Evolutionary conservation across 768 basidiomycete species (phyloP), one percentile per base, ranked within the genome.

Genomic region (Rhizopogon vinicolor): DNA sequence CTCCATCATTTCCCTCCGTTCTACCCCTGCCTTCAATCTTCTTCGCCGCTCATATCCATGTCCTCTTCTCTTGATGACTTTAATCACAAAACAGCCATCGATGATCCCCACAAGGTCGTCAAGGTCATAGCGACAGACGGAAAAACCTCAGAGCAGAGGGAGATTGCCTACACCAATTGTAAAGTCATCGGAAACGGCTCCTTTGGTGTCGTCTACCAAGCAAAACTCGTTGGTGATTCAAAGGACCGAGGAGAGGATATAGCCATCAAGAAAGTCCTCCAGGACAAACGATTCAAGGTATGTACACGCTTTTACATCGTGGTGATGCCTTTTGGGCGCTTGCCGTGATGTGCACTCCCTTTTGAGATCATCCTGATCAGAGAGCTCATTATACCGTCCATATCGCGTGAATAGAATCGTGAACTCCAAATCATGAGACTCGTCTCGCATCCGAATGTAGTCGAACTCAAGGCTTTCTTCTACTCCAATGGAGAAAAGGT

Each of bases 221-320:
- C 95, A 56, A 93, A 86, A 74, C 84, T 98, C 53, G 78, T 94
- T 49, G 78, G 78, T 13, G 78, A 79, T 7, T 74, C 79, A 43
- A 82, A 84, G 65, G 83, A 82, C 35, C 50, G 52, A 53, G 77
- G 76, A 18, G 89, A 89, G 56, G 93, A 98, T 63, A 97, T 99
- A 67, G 97, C 97, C 49, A 99, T 99, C 83, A 99, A 99, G 91
- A 98, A 98, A 80, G 97, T 99, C 50, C 75, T 99, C 59, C 97
- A 99, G 80, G 97, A 99, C 78, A 99, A 99, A 82, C 86, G 97
- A 63, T 99, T 99, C 89, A 99, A 99, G 92, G 96, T 95, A 58
- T 60, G 82, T 75, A 57, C 18, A 3, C 3, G 7, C 19, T 39
- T 50, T 58, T 61, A 56, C 63, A 9, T 51, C 58, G 52, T 53